Evolutionary conservation across 2,329 filamentous ascomycete genomes (phyloP), one percentile per base, ranked within the genome.

Genomic region (Geosmithia morbida): DNA sequence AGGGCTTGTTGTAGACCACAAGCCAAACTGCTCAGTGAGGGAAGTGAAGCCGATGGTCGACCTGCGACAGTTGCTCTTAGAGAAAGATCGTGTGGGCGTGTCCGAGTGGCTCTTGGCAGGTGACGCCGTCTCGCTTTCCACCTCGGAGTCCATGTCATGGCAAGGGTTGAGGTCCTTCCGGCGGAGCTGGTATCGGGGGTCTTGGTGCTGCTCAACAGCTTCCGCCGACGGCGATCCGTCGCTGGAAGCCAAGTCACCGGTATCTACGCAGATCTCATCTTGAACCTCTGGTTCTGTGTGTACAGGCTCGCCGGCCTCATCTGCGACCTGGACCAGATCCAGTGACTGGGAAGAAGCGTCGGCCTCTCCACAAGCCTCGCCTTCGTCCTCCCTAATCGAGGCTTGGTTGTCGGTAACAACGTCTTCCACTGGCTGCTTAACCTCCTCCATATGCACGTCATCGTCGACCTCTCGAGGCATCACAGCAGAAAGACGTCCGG

Each of bases 1-100:
- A 2, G 79, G 77, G 52, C 76, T 83, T 20, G 68, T 68, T 1
- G 81, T 69, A 52, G 72, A 71, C 83, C 83, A 87, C 20, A 71
- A 69, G 49, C 67, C 72, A 4, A 86, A 64, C 54, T 81, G 74
- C 39, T 73, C 66, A 3, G 77, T 77, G 39, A 87, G 64, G 20
- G 80, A 77, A 1, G 79, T 83, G 51, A 85, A 82, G 2, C 79
- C 78, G 52, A 64, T 55, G 2, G 58, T 61, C 2, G 58, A 61
- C 18, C 61, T 56, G 22, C 60, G 55, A 20, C 50, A 49, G 17
- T 50, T 54, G 2, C 62, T 62, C 10, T 46, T 20, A 10, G 37
- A 41, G 4, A 46, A 14, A 18, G 8, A 7, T 17, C 11, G 37
- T 17, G 62, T 67, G 2, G 74, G 72, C 1, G 72, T 74, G 2